Conservation (phyloP, 1,284 basidiomycete species). For the Ganoderma meredithae region DNA sequence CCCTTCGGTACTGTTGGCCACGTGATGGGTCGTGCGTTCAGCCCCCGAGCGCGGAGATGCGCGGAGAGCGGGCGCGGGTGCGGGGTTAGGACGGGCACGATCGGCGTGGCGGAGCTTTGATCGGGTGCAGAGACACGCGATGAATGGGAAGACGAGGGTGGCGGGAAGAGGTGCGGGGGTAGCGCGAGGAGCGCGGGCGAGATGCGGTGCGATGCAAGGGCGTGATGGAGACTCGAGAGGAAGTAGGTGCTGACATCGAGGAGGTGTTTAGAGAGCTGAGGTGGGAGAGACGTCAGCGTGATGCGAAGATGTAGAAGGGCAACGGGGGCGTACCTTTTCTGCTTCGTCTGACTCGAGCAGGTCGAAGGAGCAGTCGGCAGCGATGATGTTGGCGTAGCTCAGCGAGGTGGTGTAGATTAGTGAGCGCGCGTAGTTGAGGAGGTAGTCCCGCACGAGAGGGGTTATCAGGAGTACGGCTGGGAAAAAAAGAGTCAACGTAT, state of each 20-base stretch:
- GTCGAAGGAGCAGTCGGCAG: slow-evolving; percentile 81
- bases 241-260: slow-evolving; percentile 50
- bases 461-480: slow-evolving; percentile 85
- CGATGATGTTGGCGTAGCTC: slow-evolving; percentile 77
- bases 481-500: too few species aligned
- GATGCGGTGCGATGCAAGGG: slow-evolving; percentile 45
- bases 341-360: slow-evolving; percentile 76
- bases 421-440: slow-evolving; percentile 93
- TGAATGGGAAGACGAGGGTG: slow-evolving; percentile 9
- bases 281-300: slow-evolving; percentile 27
- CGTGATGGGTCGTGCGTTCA: slow-evolving; percentile 83
- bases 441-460: slow-evolving; percentile 78
- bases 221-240: slow-evolving; percentile 44
- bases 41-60: slow-evolving; percentile 63
- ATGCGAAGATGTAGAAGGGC: slow-evolving; percentile 14
- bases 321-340: slow-evolving; percentile 49
- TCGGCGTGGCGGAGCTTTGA: slow-evolving; percentile 60
- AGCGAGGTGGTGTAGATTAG: slow-evolving; percentile 91
- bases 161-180: slow-evolving; percentile 45
- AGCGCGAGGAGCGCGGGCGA: slow-evolving; percentile 52
- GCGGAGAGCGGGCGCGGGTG: slow-evolving; percentile 76
- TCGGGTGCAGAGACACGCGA: too few species aligned
- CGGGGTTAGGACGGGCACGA: slow-evolving; percentile 85
- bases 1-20: slow-evolving; percentile 88
- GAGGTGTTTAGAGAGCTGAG: slow-evolving; percentile 52